Evolutionary conservation across 805 yeast species (phyloP), one percentile per base, ranked within the genome.

Genomic region (Ascoidea tarda): DNA sequence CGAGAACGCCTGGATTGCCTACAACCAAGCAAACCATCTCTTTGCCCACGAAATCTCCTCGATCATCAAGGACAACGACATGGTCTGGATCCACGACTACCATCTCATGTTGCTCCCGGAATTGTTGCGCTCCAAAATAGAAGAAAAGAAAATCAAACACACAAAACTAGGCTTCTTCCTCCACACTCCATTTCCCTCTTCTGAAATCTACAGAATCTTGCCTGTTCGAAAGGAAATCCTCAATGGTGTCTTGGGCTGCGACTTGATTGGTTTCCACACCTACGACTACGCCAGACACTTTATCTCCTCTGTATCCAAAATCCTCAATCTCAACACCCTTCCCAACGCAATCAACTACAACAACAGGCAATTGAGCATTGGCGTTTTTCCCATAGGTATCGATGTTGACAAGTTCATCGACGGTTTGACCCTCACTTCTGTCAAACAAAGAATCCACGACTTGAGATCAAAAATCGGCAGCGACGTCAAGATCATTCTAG

Each of bases 351-450:
- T 93, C 16, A 83, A 84, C 56, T 87, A 76, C 63, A 72, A 80
- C 48, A 86, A 87, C 33, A 72, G 91, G 51, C 78, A 79, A 55
- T 91, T 93, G 49, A 79, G 80, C 33, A 88, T 93, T 44, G 96
- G 97, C 31, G 97, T 98, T 0, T 91, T 90, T 76, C 99, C 99
- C n/a, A 93, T 93, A 59, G 99, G 99, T 54, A 93, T 93, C 55
- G 99, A 93, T 63, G 96, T 89, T 28, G 96, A 88, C 54, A 87
- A 87, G 59, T 93, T 93, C 66, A 70, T 84, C 14, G 85, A 81
- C 28, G 98, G 96, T 0, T 67, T 93, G 59, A 72, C 80, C 58
- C 75, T 77, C 55, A 76, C 72, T 1, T 61, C 70, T 5, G 97
- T 90, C 5, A 73, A 77, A 48, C 66, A 77, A 32, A 76, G 99